These are phyloP conservation scores for Colletotrichum graminicola DNA, from an alignment of 2,329 filamentous ascomycete species.

Conservation along the genomic window DNA sequence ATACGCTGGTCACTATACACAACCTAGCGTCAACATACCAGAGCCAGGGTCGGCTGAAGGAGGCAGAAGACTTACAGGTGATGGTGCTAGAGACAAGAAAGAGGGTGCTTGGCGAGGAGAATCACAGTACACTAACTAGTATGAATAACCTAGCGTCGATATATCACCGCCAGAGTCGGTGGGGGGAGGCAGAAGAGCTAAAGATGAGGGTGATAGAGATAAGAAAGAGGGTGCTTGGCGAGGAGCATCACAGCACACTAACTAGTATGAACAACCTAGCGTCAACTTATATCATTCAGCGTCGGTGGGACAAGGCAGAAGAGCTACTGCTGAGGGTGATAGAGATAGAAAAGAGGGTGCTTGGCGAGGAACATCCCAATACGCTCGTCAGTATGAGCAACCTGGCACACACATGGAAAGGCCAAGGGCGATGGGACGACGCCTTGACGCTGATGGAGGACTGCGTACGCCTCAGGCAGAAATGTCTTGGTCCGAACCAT, in stretches of 20 bases:
- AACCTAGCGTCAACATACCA: neutral
- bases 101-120: neutral
- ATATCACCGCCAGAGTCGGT: neutral
- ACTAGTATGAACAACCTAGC: neutral
- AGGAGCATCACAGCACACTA: neutral
- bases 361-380: neutral
- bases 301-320: neutral
- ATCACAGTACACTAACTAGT: neutral
- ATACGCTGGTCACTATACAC: neutral
- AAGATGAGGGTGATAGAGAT: neutral
- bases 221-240: neutral
- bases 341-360: neutral
- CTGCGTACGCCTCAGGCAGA: neutral
- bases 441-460: neutral
- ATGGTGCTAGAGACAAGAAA: neutral
- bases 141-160: neutral
- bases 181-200: neutral
- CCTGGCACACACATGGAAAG: neutral
- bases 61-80: neutral
- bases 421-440: neutral
- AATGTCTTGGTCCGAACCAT: neutral
- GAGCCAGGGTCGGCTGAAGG: neutral
- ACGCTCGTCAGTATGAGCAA: neutral
- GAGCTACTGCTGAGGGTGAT: neutral
- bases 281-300: fast-evolving